A percentile compares a stretch with the other conserved stretches of the same genome.
phyloP scores from a whole-genome alignment of 2,329 filamentous ascomycete species.

The Phaeosphaeriaceae sp. region DNA sequence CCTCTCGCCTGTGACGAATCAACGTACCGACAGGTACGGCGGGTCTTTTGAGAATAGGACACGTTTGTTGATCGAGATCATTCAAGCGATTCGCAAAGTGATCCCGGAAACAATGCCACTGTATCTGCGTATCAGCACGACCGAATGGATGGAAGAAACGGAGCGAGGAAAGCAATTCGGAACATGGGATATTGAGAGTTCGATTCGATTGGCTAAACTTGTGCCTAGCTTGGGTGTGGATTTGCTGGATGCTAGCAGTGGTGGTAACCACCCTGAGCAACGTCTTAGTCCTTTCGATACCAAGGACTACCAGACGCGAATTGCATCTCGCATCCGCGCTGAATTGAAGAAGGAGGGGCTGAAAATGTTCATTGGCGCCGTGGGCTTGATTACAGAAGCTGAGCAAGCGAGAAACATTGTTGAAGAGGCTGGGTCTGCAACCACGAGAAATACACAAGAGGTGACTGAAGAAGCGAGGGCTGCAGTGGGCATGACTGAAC shows the following conservation, averaged over 20 bases:
- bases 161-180: slow-evolving; percentile 37
- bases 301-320: slow-evolving; percentile 57
- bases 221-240: slow-evolving; percentile 53
- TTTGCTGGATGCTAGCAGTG: slow-evolving; percentile 54
- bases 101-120: slow-evolving; percentile 45
- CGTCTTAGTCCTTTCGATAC: slow-evolving; percentile 48
- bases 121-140: slow-evolving; percentile 44
- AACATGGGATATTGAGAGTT: slow-evolving; percentile 51
- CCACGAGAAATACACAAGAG: slow-evolving; percentile 28
- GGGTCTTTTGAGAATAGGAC: slow-evolving; percentile 50
- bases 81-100: slow-evolving; percentile 42
- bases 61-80: slow-evolving; percentile 50
- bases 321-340: slow-evolving; percentile 56
- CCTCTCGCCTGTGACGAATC: slow-evolving; percentile 49
- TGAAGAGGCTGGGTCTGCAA: slow-evolving; percentile 34
- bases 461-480: slow-evolving; percentile 39
- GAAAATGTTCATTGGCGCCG: slow-evolving; percentile 58
- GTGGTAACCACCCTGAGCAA: slow-evolving; percentile 54
- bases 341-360: slow-evolving; percentile 44
- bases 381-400: slow-evolving; percentile 61
- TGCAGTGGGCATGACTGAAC: slow-evolving; percentile 45
- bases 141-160: slow-evolving; percentile 47
- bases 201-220: slow-evolving; percentile 49
- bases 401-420: slow-evolving; percentile 58
- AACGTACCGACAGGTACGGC: slow-evolving; percentile 51